phyloP scores from a whole-genome alignment of 192 early-diverging fungal species.

The Rhizoclosmatium globosum region DNA sequence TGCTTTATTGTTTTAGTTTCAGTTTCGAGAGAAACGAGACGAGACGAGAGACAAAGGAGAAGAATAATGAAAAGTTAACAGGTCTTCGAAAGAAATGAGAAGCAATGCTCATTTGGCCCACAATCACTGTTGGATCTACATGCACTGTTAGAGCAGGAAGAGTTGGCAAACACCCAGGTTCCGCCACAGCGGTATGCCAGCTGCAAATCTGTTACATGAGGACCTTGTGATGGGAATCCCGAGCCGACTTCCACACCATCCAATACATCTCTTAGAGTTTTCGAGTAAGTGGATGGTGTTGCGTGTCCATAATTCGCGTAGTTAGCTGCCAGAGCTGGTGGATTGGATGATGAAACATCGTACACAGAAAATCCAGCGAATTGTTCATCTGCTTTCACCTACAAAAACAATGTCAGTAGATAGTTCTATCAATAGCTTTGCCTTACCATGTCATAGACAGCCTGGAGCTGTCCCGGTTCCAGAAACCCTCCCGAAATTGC shows the following conservation, averaged over 20 bases:
- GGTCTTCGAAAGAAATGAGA: conserved; percentile 5
- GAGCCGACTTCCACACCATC: conserved; percentile 10
- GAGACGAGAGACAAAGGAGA: too few relatives aligned
- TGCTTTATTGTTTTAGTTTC: neutral
- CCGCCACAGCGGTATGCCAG: conserved; percentile 12
- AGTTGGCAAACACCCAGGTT: conserved; percentile 26
- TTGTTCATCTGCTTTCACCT: neutral
- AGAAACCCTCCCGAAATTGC: conserved; percentile 20
- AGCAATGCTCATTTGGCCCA: conserved; percentile 17
- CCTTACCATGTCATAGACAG: conserved; percentile 7
- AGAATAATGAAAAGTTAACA: neutral
- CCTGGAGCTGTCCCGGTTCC: neutral
- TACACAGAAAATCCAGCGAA: conserved; percentile 5
- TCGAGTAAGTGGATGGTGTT: neutral
- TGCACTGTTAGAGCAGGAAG: neutral
- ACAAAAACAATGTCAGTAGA: neutral
- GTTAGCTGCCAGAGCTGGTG: conserved; percentile 6
- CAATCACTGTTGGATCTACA: conserved; percentile 11
- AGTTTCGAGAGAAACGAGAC: too few relatives aligned
- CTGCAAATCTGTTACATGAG: neutral
- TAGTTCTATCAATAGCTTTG: too few relatives aligned
- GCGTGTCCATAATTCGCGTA: conserved; percentile 5
- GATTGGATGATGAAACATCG: conserved; percentile 23
- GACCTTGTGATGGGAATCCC: neutral
- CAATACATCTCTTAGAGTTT: neutral